Conservation (phyloP, 225 moss, liverwort and hornwort genomes). For the Climacium dendroides region DNA sequence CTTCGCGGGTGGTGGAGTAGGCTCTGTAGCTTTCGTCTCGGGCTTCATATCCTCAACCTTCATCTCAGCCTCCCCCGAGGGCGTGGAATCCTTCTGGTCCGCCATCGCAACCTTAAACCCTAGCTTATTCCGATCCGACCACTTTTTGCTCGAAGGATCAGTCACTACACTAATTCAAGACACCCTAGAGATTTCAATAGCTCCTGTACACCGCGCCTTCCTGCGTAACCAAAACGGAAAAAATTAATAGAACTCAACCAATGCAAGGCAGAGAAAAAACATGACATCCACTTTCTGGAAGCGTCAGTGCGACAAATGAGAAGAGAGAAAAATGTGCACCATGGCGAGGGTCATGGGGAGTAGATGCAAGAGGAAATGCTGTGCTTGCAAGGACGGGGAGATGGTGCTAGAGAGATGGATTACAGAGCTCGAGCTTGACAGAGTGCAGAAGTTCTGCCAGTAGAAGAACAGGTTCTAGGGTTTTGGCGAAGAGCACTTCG, state of each 20-base stretch:
- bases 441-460: background rate
- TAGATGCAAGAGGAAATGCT: background rate
- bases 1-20: conserved; percentile 10
- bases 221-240: background rate
- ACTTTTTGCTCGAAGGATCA: background rate
- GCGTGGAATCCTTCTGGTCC: background rate
- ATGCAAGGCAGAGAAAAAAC: background rate
- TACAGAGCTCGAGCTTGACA: background rate
- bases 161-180: background rate
- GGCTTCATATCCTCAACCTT: background rate
- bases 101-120: conserved; percentile 3
- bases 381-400: background rate
- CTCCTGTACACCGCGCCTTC: background rate
- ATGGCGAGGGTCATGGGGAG: background rate
- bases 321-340: background rate
- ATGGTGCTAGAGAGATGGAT: background rate
- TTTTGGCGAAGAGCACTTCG: background rate
- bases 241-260: background rate
- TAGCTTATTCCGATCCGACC: background rate
- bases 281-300: background rate
- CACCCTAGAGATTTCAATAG: background rate
- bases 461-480: background rate
- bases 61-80: conserved; percentile 3
- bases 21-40: background rate
- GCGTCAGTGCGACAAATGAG: background rate